Evolutionary conservation across 306 rosid species (phyloP).

Genomic region (Sesbania bispinosa): DNA sequence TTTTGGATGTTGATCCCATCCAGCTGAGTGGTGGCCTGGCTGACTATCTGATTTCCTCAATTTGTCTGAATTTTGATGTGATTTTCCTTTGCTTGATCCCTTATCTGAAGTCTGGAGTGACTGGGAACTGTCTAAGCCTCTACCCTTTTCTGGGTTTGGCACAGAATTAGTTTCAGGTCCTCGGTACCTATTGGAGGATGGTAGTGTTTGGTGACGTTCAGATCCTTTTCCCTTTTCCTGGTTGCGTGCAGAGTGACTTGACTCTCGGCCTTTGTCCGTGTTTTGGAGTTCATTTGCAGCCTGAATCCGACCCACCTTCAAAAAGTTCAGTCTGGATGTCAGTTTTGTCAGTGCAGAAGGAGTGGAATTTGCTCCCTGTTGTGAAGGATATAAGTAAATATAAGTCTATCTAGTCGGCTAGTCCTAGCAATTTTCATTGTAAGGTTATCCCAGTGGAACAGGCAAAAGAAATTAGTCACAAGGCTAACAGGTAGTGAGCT

Average conservation of each 20-base stretch:
- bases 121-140: conserved; percentile 28
- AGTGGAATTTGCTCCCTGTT: conserved; percentile 58
- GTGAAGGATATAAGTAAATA: conserved; percentile 35
- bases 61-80: conserved; percentile 39
- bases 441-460: neutral
- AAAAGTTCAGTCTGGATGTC: conserved; percentile 71
- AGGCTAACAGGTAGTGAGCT: neutral
- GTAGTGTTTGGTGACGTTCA: conserved; percentile 29
- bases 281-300: conserved; percentile 55
- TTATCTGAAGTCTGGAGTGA: conserved; percentile 26
- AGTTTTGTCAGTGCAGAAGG: conserved; percentile 70
- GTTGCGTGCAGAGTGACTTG: conserved; percentile 27
- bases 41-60: conserved; percentile 55
- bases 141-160: conserved; percentile 37
- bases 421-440: conserved; percentile 11
- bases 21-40: conserved; percentile 36
- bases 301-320: conserved; percentile 76
- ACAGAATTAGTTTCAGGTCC: conserved; percentile 32
- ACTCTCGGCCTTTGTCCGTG: conserved; percentile 46
- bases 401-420: conserved; percentile 27
- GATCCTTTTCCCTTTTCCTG: conserved; percentile 46
- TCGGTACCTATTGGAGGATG: conserved; percentile 24
- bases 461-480: neutral
- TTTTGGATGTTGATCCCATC: conserved; percentile 38
- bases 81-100: conserved; percentile 35